phyloP scores from a whole-genome alignment of 192 early-diverging fungal species.

The Chytriomyces sp. region DNA sequence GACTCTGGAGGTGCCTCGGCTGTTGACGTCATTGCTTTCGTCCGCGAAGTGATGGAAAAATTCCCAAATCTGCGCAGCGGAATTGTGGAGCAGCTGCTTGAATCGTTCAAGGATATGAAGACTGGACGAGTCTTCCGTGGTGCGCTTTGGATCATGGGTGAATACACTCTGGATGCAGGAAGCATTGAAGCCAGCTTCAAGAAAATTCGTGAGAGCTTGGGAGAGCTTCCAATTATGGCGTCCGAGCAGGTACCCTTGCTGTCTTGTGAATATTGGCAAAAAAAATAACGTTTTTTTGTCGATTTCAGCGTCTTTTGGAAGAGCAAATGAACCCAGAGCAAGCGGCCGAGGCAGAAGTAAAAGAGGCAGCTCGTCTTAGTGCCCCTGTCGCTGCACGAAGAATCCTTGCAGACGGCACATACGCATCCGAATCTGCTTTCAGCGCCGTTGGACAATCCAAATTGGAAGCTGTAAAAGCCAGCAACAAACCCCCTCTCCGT shows the following conservation, averaged over 20 bases:
- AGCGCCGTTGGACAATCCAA: constrained; percentile 53
- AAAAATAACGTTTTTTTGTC: not conserved
- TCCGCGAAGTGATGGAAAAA: constrained; percentile 97
- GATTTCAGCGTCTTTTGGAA: constrained; percentile 63
- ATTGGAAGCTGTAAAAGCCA: constrained; percentile 41
- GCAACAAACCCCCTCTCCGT: constrained; percentile 71
- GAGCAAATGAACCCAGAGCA: constrained; percentile 62
- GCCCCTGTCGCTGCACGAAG: constrained; percentile 63
- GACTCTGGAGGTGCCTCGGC: constrained; percentile 86
- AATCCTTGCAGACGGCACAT: constrained; percentile 94
- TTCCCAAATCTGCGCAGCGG: constrained; percentile 84
- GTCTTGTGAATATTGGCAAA: constrained; percentile 12
- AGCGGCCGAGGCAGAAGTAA: constrained; percentile 49
- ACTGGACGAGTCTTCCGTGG: constrained; percentile 92
- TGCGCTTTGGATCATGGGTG: constrained; percentile 98
- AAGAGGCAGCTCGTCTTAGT: constrained; percentile 37
- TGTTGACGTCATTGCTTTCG: constrained; percentile 96
- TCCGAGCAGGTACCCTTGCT: constrained; percentile 73
- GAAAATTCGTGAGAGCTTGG: constrained; percentile 80
- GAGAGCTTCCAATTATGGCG: constrained; percentile 93
- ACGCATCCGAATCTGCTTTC: constrained; percentile 94
- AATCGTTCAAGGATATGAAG: constrained; percentile 87
- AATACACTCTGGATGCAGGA: constrained; percentile 72
- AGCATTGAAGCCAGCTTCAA: constrained; percentile 83
- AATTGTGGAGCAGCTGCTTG: constrained; percentile 83